These are phyloP conservation scores for Agaricus subrufescens DNA, from an alignment of 768 basidiomycete genomes.

Conservation along the genomic window DNA sequence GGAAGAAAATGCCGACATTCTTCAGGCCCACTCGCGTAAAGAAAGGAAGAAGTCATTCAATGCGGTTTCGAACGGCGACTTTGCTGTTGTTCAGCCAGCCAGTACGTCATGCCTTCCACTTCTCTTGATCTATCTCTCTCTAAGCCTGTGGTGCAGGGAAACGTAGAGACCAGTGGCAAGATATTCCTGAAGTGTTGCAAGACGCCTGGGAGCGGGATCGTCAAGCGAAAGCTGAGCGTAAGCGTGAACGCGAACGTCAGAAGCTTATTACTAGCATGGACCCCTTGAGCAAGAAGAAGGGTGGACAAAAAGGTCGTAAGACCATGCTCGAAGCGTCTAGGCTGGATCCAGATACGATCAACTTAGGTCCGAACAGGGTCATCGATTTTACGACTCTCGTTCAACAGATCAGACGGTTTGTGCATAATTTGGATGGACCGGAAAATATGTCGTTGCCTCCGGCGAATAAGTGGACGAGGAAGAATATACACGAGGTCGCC, in stretches of 20 bases:
- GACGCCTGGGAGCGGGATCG: conserved; percentile 81
- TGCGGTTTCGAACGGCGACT: conserved; percentile 53
- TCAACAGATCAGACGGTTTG: conserved; percentile 65
- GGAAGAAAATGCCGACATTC: background rate
- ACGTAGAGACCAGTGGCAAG: conserved; percentile 47
- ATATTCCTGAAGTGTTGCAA: conserved; percentile 52
- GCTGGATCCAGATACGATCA: conserved; percentile 34
- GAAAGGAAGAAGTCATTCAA: conserved; percentile 52
- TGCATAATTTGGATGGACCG: conserved; percentile 47
- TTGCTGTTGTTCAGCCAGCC: conserved; percentile 38
- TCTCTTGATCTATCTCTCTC: background rate
- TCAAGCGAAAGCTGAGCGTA: conserved; percentile 73
- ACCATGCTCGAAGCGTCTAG: conserved; percentile 53
- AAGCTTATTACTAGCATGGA: conserved; percentile 57
- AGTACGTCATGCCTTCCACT: conserved; percentile 35
- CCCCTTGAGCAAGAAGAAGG: conserved; percentile 55
- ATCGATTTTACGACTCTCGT: conserved; percentile 68
- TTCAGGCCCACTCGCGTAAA: conserved; percentile 41
- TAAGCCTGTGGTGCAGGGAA: conserved; percentile 23
- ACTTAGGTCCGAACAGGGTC: conserved; percentile 43
- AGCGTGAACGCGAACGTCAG: conserved; percentile 54
- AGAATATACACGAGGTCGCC: conserved; percentile 79
- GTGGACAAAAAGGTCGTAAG: conserved; percentile 66
- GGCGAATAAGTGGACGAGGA: conserved; percentile 67
- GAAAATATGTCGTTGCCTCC: conserved; percentile 69